Percentiles rank a stretch among this genome's conserved stretches.
Conservation (phyloP, 805 yeast species). For the Pichia eremophila region DNA sequence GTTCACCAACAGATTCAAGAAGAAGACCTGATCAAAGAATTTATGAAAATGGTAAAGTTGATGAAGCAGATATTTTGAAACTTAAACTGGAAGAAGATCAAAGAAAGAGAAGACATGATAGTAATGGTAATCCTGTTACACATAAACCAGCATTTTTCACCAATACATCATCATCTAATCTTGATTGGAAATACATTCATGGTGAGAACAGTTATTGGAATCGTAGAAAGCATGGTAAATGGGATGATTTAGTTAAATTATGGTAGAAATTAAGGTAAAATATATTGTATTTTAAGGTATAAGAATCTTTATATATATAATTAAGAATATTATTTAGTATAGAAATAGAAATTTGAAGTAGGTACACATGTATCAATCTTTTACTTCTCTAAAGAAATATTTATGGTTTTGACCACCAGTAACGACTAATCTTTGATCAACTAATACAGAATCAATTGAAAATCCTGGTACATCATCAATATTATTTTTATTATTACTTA, state of each 20-base stretch:
- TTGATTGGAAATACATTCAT: constrained; percentile 43
- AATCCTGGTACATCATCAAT: constrained; percentile 16
- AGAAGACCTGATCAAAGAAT: constrained; percentile 74
- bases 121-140: constrained; percentile 34
- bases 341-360: background rate
- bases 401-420: constrained; percentile 28
- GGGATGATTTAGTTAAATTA: constrained; percentile 45
- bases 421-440: constrained; percentile 20
- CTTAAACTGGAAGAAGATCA: constrained; percentile 67
- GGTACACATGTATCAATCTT: background rate
- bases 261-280: constrained; percentile 34
- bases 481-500: background rate
- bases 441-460: constrained; percentile 12
- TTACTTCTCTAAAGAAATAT: constrained; percentile 24
- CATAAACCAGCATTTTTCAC: constrained; percentile 62
- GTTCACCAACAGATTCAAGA: constrained; percentile 87
- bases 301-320: background rate
- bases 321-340: background rate
- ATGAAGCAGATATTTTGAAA: constrained; percentile 64
- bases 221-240: constrained; percentile 52
- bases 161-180: constrained; percentile 25
- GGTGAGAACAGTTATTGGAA: constrained; percentile 74
- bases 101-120: constrained; percentile 58
- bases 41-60: constrained; percentile 63
- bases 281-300: background rate